Evolutionary conservation across 2,329 filamentous ascomycete species (phyloP).

Genomic region (Arthroderma sp.): DNA sequence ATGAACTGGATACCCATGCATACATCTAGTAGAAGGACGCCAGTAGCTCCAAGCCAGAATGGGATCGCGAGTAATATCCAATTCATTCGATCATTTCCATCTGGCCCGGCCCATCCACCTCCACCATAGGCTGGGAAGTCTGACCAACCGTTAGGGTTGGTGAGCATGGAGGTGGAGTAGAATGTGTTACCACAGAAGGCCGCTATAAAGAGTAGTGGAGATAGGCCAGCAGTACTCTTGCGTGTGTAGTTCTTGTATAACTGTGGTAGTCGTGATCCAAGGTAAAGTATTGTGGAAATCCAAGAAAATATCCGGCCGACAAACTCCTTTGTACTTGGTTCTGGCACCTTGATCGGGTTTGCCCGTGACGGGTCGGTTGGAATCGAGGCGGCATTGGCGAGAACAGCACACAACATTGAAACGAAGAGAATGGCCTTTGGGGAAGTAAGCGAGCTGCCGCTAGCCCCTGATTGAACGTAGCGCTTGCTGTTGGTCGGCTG

Average conservation of each 20-base stretch:
- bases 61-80: constrained; percentile 50
- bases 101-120: constrained; percentile 47
- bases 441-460: constrained; percentile 22
- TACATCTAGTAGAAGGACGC: constrained; percentile 51
- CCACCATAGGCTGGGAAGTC: constrained; percentile 45
- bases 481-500: constrained; percentile 20
- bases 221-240: constrained; percentile 52
- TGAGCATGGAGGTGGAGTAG: constrained; percentile 50
- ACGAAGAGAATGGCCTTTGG: constrained; percentile 35
- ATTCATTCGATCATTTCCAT: constrained; percentile 42
- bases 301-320: constrained; percentile 44
- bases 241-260: constrained; percentile 54
- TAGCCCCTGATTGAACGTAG: constrained; percentile 19
- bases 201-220: constrained; percentile 51
- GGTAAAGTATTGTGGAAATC: constrained; percentile 46
- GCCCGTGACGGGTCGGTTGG: constrained; percentile 16
- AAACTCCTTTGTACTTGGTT: constrained; percentile 28
- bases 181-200: constrained; percentile 58
- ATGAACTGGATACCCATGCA: constrained; percentile 52
- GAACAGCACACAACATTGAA: constrained; percentile 35
- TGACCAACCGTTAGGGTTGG: constrained; percentile 53
- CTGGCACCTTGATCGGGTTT: constrained; percentile 15
- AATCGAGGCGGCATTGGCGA: constrained; percentile 33
- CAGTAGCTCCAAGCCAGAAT: constrained; percentile 55
- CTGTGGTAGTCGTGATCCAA: constrained; percentile 50